phyloP scores from a whole-genome alignment of 352 stramenopile genomes.

The Pythium oligandrum region DNA sequence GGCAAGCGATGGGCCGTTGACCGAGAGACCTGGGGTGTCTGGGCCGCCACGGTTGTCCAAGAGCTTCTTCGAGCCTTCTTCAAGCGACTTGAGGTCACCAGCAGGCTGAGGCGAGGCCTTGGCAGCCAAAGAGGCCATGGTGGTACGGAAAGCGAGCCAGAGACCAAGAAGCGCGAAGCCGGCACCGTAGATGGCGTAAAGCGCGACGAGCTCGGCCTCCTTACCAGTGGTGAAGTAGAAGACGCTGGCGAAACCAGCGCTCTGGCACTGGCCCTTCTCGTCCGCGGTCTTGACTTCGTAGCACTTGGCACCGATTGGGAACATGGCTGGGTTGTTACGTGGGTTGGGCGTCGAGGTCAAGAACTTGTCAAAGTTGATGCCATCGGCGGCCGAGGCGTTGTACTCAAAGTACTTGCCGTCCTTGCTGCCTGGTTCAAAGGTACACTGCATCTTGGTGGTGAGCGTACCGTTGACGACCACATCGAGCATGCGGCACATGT shows the following conservation, averaged over 20 bases:
- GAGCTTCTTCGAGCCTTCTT: conserved; percentile 22
- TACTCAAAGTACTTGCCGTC: conserved; percentile 12
- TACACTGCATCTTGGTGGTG: conserved; percentile 16
- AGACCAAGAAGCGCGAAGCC: conserved; percentile 16
- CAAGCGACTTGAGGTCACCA: conserved; percentile 2
- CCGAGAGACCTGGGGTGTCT: conserved; percentile 12
- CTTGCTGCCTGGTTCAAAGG: conserved; percentile 7
- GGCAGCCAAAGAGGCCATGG: not conserved
- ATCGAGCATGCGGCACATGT: conserved; percentile 16
- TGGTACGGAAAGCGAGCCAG: conserved; percentile 9
- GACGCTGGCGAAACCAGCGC: conserved; percentile 6
- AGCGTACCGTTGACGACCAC: conserved; percentile 12
- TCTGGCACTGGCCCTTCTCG: not conserved
- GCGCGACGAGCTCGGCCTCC: conserved; percentile 14
- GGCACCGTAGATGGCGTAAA: conserved; percentile 23
- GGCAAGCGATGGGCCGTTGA: conserved; percentile 9
- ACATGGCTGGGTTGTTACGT: conserved; percentile 22
- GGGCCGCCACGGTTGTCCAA: conserved; percentile 22
- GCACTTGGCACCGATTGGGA: conserved; percentile 16
- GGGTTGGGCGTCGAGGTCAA: conserved; percentile 18
- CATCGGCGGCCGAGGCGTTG: conserved; percentile 14
- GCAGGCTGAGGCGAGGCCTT: not conserved
- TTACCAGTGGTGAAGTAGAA: conserved; percentile 20
- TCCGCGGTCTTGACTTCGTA: conserved; percentile 3
- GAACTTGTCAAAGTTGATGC: conserved; percentile 9